Conservation (phyloP, 1,284 basidiomycete species). For the Neolentinus lepideus region DNA sequence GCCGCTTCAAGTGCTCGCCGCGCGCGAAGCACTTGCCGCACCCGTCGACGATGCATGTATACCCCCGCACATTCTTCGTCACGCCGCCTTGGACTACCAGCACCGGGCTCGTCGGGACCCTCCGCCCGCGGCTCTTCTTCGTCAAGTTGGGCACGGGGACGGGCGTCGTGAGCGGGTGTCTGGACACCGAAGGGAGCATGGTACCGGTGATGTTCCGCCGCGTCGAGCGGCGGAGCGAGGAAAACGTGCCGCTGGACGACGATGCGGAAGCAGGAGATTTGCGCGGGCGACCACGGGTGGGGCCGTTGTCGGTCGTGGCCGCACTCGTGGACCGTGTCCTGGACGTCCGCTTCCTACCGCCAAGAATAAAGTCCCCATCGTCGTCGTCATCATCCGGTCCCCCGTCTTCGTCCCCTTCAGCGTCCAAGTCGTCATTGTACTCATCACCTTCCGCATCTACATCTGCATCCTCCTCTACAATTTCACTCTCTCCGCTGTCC, state of each 20-base stretch:
- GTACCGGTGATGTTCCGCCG: neutral
- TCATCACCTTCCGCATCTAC: neutral
- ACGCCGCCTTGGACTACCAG: constrained; percentile 27
- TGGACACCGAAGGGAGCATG: neutral
- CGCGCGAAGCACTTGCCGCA: constrained; percentile 77
- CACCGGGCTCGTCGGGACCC: constrained; percentile 52
- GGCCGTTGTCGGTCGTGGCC: neutral
- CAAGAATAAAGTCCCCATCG: neutral
- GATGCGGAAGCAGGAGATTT: neutral
- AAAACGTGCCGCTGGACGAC: neutral
- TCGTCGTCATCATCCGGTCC: neutral
- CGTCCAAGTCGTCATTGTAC: neutral
- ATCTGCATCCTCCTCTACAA: neutral
- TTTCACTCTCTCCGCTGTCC: constrained; percentile 2
- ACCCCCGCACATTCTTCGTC: constrained; percentile 45
- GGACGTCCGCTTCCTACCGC: neutral
- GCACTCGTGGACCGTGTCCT: neutral
- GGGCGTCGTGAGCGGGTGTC: constrained; percentile 36
- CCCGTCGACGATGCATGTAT: constrained; percentile 64
- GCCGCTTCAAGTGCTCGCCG: constrained; percentile 74
- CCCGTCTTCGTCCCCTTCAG: neutral
- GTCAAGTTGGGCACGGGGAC: constrained; percentile 41
- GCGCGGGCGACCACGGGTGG: neutral
- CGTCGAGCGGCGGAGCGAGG: neutral
- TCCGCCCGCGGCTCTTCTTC: constrained; percentile 40